Conservation (phyloP, 257 asterid genomes). For the Forsythia suspensa region DNA sequence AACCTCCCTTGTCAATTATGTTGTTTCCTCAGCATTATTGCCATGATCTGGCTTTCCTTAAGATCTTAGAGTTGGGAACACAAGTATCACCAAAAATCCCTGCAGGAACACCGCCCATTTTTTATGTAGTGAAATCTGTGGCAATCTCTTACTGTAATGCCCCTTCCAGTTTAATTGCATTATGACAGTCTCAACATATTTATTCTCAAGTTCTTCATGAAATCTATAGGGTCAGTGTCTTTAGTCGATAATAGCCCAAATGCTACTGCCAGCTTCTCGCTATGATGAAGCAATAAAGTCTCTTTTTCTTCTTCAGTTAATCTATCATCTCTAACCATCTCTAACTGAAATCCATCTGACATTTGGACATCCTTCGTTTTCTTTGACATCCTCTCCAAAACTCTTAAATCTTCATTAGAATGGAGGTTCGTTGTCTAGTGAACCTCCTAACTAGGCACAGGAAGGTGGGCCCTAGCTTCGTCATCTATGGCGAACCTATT, state of each 20-base stretch:
- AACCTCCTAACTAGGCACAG: no score
- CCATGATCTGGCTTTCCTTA: neutral
- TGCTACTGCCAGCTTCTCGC: neutral
- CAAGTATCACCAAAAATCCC: neutral
- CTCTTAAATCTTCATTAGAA: no score
- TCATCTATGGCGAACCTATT: no score
- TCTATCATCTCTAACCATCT: neutral
- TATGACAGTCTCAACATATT: constrained; percentile 72
- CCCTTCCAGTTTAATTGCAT: constrained; percentile 42
- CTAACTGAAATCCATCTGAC: no score
- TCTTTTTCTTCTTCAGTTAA: neutral
- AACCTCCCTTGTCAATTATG: neutral
- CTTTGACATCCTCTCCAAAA: no score
- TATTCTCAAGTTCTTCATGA: constrained; percentile 71
- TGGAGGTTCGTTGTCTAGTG: no score
- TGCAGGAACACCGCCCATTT: neutral
- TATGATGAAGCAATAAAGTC: neutral
- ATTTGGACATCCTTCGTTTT: no score
- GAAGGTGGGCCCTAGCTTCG: no score
- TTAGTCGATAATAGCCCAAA: neutral
- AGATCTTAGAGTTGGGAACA: neutral
- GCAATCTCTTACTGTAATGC: neutral
- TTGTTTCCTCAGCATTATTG: neutral
- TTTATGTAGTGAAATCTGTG: neutral
- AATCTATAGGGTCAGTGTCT: neutral